Percentiles rank a stretch among this genome's conserved stretches.
phyloP scores from a whole-genome alignment of 169 alveolate species.

The Perkinsus marinus region DNA sequence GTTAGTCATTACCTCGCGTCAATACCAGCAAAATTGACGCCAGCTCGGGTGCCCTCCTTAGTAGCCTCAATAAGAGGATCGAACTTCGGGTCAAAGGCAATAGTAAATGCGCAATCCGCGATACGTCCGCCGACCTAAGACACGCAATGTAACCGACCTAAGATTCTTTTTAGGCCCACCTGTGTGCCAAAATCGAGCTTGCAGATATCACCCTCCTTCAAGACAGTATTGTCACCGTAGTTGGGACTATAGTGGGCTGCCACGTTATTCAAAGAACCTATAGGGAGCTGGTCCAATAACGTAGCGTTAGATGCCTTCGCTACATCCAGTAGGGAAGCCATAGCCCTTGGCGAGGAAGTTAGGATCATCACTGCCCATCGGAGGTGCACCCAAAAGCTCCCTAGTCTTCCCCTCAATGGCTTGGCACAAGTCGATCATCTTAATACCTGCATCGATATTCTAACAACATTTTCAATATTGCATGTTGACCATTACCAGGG shows the following conservation, averaged over 20 bases:
- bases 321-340: slow-evolving; percentile 99
- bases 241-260: slow-evolving; percentile 99
- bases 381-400: slow-evolving; percentile 72
- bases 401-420: slow-evolving; percentile 86
- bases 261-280: slow-evolving; percentile 73
- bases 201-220: slow-evolving; percentile 81
- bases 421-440: slow-evolving; percentile 85
- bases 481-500: slow-evolving; percentile 52
- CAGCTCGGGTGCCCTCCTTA: slow-evolving; percentile 98
- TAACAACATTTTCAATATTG: too few relatives aligned
- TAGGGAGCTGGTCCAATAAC: background rate
- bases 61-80: slow-evolving; percentile 82
- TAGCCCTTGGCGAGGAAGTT: slow-evolving; percentile 92
- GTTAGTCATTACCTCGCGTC: slow-evolving; percentile 73
- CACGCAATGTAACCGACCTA: background rate
- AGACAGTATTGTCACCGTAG: slow-evolving; percentile 40
- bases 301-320: background rate
- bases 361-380: background rate
- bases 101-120: slow-evolving; percentile 98
- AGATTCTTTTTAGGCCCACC: slow-evolving; percentile 33
- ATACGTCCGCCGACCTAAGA: slow-evolving; percentile 76
- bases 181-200: slow-evolving; percentile 99
- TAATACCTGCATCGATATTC: slow-evolving; percentile 52
- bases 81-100: slow-evolving; percentile 71
- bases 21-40: slow-evolving; percentile 93